phyloP scores from a whole-genome alignment of 495 filamentous ascomycete species.

The Thermothielavioides terrestris region DNA sequence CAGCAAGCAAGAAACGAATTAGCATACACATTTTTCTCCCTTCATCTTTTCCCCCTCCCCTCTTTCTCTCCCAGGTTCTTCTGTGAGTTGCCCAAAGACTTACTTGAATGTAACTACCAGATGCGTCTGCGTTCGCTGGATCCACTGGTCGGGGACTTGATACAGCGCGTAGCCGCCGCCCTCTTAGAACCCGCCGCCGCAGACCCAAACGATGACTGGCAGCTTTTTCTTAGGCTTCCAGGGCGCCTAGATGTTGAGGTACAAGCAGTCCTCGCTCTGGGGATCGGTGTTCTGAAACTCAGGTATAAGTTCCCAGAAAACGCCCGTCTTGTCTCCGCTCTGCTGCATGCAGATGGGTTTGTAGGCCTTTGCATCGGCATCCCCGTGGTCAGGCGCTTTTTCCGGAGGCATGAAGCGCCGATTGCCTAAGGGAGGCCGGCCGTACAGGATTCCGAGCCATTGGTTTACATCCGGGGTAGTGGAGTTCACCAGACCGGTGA shows the following conservation, averaged over 20 bases:
- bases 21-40: too few species aligned
- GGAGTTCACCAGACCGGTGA: conserved; percentile 31
- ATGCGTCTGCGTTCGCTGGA: conserved; percentile 30
- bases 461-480: conserved; percentile 24
- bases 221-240: conserved; percentile 24
- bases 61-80: too few species aligned
- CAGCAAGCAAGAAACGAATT: background rate
- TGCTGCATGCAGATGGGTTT: conserved; percentile 14
- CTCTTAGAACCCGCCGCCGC: conserved; percentile 9
- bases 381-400: conserved; percentile 11
- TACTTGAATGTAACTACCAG: conserved; percentile 26
- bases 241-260: conserved; percentile 31
- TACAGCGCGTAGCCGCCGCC: conserved; percentile 16
- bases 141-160: conserved; percentile 24
- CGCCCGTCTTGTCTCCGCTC: conserved; percentile 9
- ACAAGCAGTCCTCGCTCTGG: conserved; percentile 31
- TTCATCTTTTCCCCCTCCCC: too few species aligned
- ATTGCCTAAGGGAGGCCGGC: conserved; percentile 21
- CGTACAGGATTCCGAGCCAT: conserved; percentile 34
- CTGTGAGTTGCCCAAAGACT: background rate
- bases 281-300: conserved; percentile 8
- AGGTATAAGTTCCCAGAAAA: conserved; percentile 13
- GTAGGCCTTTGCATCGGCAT: conserved; percentile 21
- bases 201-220: conserved; percentile 27
- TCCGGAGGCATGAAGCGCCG: conserved; percentile 26